These are phyloP conservation scores for Penicillium palitans DNA, from an alignment of 2,329 filamentous ascomycete species.

Conservation along the genomic window DNA sequence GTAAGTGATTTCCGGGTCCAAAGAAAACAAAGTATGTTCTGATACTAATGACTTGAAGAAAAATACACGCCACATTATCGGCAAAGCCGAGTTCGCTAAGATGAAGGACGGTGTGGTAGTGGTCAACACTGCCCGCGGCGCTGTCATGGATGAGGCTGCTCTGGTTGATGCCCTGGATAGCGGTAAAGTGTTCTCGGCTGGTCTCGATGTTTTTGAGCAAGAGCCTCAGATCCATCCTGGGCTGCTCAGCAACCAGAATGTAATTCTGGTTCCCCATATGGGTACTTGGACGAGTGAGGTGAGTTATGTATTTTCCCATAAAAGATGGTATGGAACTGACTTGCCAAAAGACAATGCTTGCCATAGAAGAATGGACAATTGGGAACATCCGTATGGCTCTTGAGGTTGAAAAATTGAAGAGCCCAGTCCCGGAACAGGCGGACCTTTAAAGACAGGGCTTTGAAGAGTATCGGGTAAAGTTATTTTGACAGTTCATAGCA, in stretches of 20 bases:
- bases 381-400: constrained; percentile 67
- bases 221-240: constrained; percentile 76
- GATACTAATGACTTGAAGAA: constrained; percentile 39
- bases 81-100: constrained; percentile 65
- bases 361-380: constrained; percentile 74
- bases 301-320: constrained; percentile 10
- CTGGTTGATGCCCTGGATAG: constrained; percentile 70
- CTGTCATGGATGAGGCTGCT: constrained; percentile 78
- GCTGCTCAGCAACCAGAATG: constrained; percentile 67
- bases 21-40: not conserved
- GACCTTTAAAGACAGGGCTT: constrained; percentile 33
- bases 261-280: constrained; percentile 80
- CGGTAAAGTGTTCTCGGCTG: constrained; percentile 69
- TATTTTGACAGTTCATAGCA: not conserved
- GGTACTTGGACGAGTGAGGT: constrained; percentile 75
- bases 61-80: constrained; percentile 74
- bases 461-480: no score
- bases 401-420: constrained; percentile 62
- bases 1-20: constrained; percentile 51
- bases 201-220: constrained; percentile 80
- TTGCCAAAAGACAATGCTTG: constrained; percentile 49
- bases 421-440: constrained; percentile 71
- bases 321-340: not conserved
- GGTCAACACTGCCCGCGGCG: constrained; percentile 80
- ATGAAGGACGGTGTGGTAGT: constrained; percentile 79